These are phyloP conservation scores for Zanthoxylum bungeanum DNA, from an alignment of 345 rosid species.

Conservation along the genomic window DNA sequence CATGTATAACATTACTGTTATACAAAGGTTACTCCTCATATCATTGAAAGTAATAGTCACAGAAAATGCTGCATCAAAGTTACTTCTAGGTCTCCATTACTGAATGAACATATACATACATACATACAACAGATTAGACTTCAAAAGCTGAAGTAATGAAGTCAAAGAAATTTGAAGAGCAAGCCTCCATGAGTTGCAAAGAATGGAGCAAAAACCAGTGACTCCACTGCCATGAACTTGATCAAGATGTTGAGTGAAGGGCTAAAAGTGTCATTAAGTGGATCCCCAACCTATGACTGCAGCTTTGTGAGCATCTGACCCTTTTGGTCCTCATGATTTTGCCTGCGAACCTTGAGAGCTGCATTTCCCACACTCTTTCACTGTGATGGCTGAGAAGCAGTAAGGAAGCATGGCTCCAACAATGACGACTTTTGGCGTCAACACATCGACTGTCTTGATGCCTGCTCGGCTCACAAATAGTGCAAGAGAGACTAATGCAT, in stretches of 20 bases:
- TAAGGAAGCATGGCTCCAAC: slow-evolving; percentile 79
- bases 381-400: slow-evolving; percentile 77
- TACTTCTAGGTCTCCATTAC: not conserved
- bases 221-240: slow-evolving; percentile 80
- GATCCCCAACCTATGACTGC: slow-evolving; percentile 79
- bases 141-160: too few relatives aligned
- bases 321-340: slow-evolving; percentile 58
- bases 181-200: slow-evolving; percentile 67
- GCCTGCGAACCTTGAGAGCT: slow-evolving; percentile 66
- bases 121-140: not conserved
- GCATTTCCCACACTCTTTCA: slow-evolving; percentile 79
- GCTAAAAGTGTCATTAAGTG: slow-evolving; percentile 69
- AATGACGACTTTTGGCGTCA: slow-evolving; percentile 67
- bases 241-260: slow-evolving; percentile 73
- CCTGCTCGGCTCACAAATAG: slow-evolving; percentile 66
- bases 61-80: not conserved
- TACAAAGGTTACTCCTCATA: too few relatives aligned
- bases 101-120: slow-evolving; percentile 2
- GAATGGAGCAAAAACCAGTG: slow-evolving; percentile 72
- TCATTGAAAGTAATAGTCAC: not conserved
- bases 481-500: slow-evolving; percentile 69
- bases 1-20: too few relatives aligned
- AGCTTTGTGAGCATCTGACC: slow-evolving; percentile 69
- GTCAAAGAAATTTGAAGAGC: slow-evolving; percentile 49
- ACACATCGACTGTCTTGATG: slow-evolving; percentile 49